Evolutionary conservation across 1,284 basidiomycete genomes (phyloP), one percentile per base, ranked within the genome.

Genomic region (Fomes fomentarius): DNA sequence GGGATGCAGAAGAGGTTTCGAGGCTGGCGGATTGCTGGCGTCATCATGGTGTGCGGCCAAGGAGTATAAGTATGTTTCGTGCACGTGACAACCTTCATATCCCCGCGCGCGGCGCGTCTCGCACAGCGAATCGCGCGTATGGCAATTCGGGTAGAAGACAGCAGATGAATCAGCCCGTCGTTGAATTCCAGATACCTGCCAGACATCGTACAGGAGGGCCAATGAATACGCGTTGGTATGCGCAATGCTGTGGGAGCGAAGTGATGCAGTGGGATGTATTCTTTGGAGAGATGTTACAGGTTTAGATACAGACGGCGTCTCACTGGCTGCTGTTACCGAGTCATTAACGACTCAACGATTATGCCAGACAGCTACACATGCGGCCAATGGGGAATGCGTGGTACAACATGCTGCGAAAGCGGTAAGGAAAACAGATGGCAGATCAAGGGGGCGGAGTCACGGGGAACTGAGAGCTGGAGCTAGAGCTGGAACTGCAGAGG

Each of bases 181-280:
- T 7, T 44, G 50, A 57, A 62, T 62, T 57, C 61, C 61, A 59
- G 55, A 62, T 59, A 25, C 35, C 40, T 43, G 55, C 44, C 43
- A 49, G 19, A 34, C 9, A 17, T 7, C 15, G 28, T 11, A 12
- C 17, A 2, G 10, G 28, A 19, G 17, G 41, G 26, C 57, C 60
- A 62, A 62, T 62, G 47, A 52, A 21, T 40, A 53, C 21, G 31
- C 40, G 31, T 33, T 47, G 35, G 54, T 62, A 62, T 61, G 56
- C 37, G 50, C 47, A 41, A 46, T 21, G 22, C 39, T 28, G 41
- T 21, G 21, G 15, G 15, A 19, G 47, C 26, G 40, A 21, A 24
- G 31, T 26, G 43, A 24, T 26, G 43, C 14, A 42, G 55, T 51
- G 50, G 47, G 56, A 57, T 43, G 24, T 38, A 19, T 34, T 25